Evolutionary conservation across 1,284 basidiomycete genomes (phyloP), one percentile per base, ranked within the genome.

Genomic region (Ustilago shanxiensis): DNA sequence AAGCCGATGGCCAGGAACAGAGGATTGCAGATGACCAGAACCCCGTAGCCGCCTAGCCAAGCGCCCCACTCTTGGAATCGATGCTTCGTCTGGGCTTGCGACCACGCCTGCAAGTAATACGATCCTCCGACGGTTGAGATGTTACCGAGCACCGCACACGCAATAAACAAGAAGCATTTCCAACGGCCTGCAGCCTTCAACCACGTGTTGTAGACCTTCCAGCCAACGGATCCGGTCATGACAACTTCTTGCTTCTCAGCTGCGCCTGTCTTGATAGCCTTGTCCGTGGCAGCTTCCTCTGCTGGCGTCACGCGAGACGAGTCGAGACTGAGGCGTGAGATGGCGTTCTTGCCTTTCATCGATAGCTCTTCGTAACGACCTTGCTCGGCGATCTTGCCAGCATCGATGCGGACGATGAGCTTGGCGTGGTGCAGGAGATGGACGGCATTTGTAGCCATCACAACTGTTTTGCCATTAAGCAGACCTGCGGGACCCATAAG

Each of bases 401-500:
- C 71, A 13, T 81, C 70, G 45, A 81, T 65, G 7, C 78, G 70
- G 18, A 81, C 56, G 29, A 80, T 31, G 6, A 66, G 47, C 2
- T 53, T 52, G 1, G 72, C 76, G n/a, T 74, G 58, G 20, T 61
- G 75, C 1, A 80, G 62, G 6, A 80, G 70, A 29, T 81, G 79
- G n/a, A 80, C 45, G n/a, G 79, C 78, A 37, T 81, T 81, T 29
- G 79, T 80, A 18, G 76, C 77, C 67, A 81, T 66, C 31, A 82
- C 45, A 16, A 78, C 66, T 1, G 79, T 81, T 54, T 72, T 79
- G 24, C 66, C 66, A 3, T 55, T 52, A 14, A 80, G 39, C 33
- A 79, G 44, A 18, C 80, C 80, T 0, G 60, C 29, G 1, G 58
- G 54, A 1, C 72, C 77, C 65, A 82, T 71, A 7, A 82, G 63